These are phyloP conservation scores for Aphanoascus verrucosus DNA, from an alignment of 2,329 filamentous ascomycete species.

Conservation along the genomic window DNA sequence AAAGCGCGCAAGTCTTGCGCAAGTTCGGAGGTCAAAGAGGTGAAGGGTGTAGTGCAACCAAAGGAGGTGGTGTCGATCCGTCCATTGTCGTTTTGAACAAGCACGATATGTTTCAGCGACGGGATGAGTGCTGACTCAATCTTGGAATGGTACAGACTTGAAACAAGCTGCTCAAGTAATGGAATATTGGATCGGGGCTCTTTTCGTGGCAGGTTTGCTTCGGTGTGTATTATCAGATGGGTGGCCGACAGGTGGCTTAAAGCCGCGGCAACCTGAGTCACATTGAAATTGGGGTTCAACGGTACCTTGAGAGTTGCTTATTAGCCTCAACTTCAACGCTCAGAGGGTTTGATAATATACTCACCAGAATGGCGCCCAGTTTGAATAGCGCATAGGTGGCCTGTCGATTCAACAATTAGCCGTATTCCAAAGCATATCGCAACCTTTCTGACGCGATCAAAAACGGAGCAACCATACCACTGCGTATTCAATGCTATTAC, in stretches of 20 bases:
- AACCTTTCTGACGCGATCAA: background rate
- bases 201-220: slow-evolving; percentile 68
- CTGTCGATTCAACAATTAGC: slow-evolving; percentile 21
- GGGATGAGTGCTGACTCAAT: slow-evolving; percentile 52
- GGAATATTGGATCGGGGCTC: slow-evolving; percentile 49
- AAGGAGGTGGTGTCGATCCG: slow-evolving; percentile 40
- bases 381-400: slow-evolving; percentile 82
- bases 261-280: slow-evolving; percentile 64
- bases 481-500: slow-evolving; percentile 75
- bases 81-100: slow-evolving; percentile 65
- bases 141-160: slow-evolving; percentile 35
- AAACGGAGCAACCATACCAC: slow-evolving; percentile 46
- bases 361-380: slow-evolving; percentile 74
- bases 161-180: slow-evolving; percentile 46
- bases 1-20: slow-evolving; percentile 34
- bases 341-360: slow-evolving; percentile 13
- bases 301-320: slow-evolving; percentile 48
- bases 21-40: slow-evolving; percentile 36
- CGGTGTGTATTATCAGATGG: slow-evolving; percentile 72
- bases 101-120: slow-evolving; percentile 57
- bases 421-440: background rate
- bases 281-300: slow-evolving; percentile 81
- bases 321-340: slow-evolving; percentile 1
- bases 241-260: slow-evolving; percentile 62
- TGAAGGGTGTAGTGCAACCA: slow-evolving; percentile 38